Evolutionary conservation across 768 basidiomycete species (phyloP), one percentile per base, ranked within the genome.

Genomic region (Trametes coccinea): DNA sequence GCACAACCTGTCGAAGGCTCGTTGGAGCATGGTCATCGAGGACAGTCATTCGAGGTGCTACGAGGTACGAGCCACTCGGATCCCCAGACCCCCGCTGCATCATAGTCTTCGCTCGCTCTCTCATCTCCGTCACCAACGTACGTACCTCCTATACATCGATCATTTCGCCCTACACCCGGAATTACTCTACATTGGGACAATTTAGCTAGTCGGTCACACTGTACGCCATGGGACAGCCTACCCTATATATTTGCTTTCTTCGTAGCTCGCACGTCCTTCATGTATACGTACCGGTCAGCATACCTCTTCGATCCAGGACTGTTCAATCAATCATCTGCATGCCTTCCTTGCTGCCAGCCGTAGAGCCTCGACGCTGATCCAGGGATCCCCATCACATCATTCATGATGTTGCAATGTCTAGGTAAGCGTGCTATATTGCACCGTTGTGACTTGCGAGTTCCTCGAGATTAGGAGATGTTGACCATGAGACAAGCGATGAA

Each of bases 11-110:
- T 8, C 46, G 53, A 53, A 10, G 55, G 47, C 14, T 52, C 56
- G 16, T 48, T 53, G 46, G 60, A 70, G 31, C 47, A 71, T 41
- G 53, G 41, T 22, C 63, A 56, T 11, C 61, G 56, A 49, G 56
- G 56, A 34, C 57, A 34, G 8, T 72, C 76, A 29, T 74, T 74
- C 34, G 48, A 60, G 7, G 73, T 71, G n/a, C 51, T 72, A 40
- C 69, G 71, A 51, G 73, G 75, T n/a, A 13, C 62, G 29, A 61
- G 55, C 9, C 34, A 69, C 41, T 70, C 75, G n/a, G 64, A 67
- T 14, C 53, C 66, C 0, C 50, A 56, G 37, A 59, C 59, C 9
- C 56, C 50, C n/a, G n/a, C 29, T 22, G 60, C 50, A 11, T 45
- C 47, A 43, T 60, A 59, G 43, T 60, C 33, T 14, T 30, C 11